phyloP scores from a whole-genome alignment of 2,329 filamentous ascomycete genomes.

The Verticillium isaacii region DNA sequence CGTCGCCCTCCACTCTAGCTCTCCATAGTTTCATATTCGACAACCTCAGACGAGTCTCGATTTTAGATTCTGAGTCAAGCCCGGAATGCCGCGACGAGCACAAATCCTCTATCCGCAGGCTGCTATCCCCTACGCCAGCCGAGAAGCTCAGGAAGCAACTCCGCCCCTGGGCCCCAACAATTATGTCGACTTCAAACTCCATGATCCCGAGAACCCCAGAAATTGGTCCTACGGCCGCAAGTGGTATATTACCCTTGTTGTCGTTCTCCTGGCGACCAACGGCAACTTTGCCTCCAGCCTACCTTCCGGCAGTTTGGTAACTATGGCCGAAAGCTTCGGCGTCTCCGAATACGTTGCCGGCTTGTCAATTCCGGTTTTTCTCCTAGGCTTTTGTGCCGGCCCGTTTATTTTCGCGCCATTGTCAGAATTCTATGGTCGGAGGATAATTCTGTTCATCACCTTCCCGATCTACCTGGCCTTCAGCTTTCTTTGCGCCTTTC shows the following conservation, averaged over 20 bases:
- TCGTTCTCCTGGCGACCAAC: conserved; percentile 46
- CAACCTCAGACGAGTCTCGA: too few species aligned
- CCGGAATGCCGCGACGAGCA: not conserved
- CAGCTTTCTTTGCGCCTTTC: conserved; percentile 49
- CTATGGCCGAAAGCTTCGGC: conserved; percentile 37
- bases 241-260: conserved; percentile 33
- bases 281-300: conserved; percentile 48
- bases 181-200: conserved; percentile 42
- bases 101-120: not conserved
- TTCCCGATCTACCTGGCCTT: conserved; percentile 45
- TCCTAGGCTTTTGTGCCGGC: conserved; percentile 53
- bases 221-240: conserved; percentile 39
- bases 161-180: not conserved
- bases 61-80: too few species aligned
- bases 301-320: conserved; percentile 26
- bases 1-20: too few species aligned
- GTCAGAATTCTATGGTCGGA: conserved; percentile 51
- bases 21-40: too few species aligned
- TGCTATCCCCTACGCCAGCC: not conserved
- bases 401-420: conserved; percentile 54
- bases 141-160: not conserved
- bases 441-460: conserved; percentile 46
- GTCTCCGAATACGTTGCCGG: conserved; percentile 42
- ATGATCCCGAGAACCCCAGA: conserved; percentile 45
- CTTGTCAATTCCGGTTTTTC: conserved; percentile 48